Conservation (phyloP, 805 yeast genomes). For the Sugiyamaella lignohabitans region DNA sequence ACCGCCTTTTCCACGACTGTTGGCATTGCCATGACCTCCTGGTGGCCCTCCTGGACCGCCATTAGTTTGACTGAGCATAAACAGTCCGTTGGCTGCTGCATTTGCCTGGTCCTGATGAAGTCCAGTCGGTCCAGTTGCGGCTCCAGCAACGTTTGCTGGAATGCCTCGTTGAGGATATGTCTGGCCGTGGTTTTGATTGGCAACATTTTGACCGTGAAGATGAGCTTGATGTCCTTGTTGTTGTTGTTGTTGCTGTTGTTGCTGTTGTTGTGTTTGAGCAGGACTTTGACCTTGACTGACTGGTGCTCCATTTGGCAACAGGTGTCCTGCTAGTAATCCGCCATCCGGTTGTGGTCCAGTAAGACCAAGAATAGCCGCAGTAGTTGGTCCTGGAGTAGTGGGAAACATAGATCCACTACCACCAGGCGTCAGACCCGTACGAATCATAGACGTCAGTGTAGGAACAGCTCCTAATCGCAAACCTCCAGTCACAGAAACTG, state of each 20-base stretch:
- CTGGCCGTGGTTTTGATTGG: background rate
- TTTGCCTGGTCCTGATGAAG: constrained; percentile 6
- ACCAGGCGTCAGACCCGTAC: constrained; percentile 36
- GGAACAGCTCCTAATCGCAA: constrained; percentile 5
- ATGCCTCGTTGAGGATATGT: background rate
- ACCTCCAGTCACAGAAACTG: background rate
- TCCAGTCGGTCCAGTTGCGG: background rate
- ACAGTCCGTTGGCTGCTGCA: constrained; percentile 30
- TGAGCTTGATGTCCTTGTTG: background rate
- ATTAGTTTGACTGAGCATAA: constrained; percentile 26
- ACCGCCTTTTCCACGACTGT: too few relatives aligned
- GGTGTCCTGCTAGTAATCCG: background rate
- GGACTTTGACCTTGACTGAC: background rate
- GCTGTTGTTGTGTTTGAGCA: background rate
- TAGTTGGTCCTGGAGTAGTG: constrained; percentile 31
- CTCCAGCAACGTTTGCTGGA: constrained; percentile 1
- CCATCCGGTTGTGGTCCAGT: constrained; percentile 7
- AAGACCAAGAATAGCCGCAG: constrained; percentile 35
- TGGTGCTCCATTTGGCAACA: background rate
- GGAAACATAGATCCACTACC: constrained; percentile 31
- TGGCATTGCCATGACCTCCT: too few relatives aligned
- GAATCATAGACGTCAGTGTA: constrained; percentile 31
- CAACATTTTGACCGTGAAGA: background rate
- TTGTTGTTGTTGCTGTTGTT: background rate
- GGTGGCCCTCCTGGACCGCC: too few relatives aligned